phyloP scores from a whole-genome alignment of 108 stramenopile genomes.

The Hondaea fermentalgiana region DNA sequence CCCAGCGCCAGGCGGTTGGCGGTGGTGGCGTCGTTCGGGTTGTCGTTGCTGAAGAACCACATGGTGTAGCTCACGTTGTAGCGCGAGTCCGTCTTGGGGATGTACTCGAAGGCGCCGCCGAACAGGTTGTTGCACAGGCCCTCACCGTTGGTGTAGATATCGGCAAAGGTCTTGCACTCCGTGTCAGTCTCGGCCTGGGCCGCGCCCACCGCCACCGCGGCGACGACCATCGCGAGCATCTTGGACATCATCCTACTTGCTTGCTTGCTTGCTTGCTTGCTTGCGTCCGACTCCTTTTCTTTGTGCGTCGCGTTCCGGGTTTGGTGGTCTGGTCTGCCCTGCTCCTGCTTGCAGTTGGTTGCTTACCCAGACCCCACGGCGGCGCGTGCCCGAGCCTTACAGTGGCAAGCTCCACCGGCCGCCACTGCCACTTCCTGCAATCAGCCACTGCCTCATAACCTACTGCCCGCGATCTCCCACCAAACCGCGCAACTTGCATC shows the following conservation, averaged over 20 bases:
- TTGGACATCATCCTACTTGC: background rate
- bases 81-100: background rate
- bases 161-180: background rate
- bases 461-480: no score
- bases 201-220: background rate
- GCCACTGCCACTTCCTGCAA: no score
- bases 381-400: no score
- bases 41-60: background rate
- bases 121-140: background rate
- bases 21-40: conserved; percentile 1
- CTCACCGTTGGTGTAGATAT: background rate
- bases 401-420: no score
- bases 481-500: no score
- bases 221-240: background rate
- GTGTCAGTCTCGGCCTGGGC: background rate
- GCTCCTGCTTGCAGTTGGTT: no score
- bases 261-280: no score
- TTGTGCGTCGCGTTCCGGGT: no score
- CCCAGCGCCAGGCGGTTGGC: background rate
- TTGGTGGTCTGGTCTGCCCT: no score
- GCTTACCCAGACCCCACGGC: no score
- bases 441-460: no score
- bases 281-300: no score
- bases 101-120: conserved; percentile 6
- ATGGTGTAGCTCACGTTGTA: background rate